Conservation (phyloP, 2,329 filamentous ascomycete genomes). For the Samsoniella hepiali region DNA sequence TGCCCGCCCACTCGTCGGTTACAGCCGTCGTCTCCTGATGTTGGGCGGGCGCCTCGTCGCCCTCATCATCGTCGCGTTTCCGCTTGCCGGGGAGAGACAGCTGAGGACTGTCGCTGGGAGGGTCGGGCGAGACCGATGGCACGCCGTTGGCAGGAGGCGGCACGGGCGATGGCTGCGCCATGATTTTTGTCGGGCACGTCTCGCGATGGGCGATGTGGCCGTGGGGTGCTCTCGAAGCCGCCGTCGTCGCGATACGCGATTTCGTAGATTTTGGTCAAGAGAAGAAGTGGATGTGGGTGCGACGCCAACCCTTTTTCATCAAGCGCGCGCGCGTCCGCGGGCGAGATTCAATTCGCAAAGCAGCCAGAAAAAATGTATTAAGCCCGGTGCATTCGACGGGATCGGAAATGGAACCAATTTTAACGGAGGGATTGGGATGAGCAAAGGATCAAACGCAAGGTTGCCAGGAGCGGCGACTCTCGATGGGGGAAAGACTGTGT, state of each 20-base stretch:
- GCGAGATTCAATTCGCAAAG: conserved; percentile 15
- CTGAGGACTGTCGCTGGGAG: conserved; percentile 28
- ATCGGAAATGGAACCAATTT: conserved; percentile 21
- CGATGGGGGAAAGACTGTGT: conserved; percentile 34
- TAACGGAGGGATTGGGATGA: conserved; percentile 24
- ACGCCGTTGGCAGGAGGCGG: conserved; percentile 40
- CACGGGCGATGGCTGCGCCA: conserved; percentile 39
- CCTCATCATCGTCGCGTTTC: conserved; percentile 52
- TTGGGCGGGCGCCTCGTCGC: conserved; percentile 34
- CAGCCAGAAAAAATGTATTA: conserved; percentile 1
- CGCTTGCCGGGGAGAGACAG: conserved; percentile 47
- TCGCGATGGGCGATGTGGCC: conserved; percentile 22
- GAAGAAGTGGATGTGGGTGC: conserved; percentile 31
- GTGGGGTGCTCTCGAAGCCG: background rate
- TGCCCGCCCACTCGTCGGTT: conserved; percentile 25
- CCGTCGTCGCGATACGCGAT: conserved; percentile 39
- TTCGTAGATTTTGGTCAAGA: conserved; percentile 26
- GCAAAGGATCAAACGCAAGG: conserved; percentile 4
- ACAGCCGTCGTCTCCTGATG: conserved; percentile 23
- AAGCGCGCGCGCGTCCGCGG: conserved; percentile 27
- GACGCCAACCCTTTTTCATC: conserved; percentile 39
- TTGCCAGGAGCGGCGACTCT: conserved; percentile 23
- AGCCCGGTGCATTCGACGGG: conserved; percentile 27
- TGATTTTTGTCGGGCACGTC: conserved; percentile 26
- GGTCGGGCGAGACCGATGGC: conserved; percentile 31